A percentile compares a stretch with the other conserved stretches of the same genome.
These are phyloP conservation scores for Cyclotella atomus DNA, from an alignment of 108 stramenopile genomes.

Conservation along the genomic window DNA sequence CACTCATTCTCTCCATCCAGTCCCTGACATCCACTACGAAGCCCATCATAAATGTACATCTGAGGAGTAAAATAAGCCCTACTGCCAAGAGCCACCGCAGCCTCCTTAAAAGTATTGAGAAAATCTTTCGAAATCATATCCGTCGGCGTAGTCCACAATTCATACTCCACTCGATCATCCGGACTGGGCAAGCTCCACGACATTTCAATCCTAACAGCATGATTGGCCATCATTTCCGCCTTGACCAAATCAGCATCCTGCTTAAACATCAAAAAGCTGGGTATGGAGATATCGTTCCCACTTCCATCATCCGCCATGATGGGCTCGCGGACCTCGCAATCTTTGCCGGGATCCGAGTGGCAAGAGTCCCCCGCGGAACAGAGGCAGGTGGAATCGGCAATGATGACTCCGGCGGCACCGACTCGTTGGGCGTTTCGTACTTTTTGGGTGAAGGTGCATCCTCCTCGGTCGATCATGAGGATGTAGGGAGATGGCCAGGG, in stretches of 20 bases:
- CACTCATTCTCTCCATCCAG: constrained; percentile 59
- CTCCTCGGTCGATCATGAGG: constrained; percentile 86
- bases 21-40: constrained; percentile 61
- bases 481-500: constrained; percentile 75
- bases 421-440: constrained; percentile 88
- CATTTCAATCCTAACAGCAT: constrained; percentile 80
- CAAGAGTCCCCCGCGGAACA: constrained; percentile 57
- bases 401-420: constrained; percentile 91
- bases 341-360: constrained; percentile 40
- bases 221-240: constrained; percentile 57
- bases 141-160: constrained; percentile 86
- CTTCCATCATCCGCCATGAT: constrained; percentile 98
- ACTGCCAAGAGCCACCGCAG: constrained; percentile 68
- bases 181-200: constrained; percentile 85
- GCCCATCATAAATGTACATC: constrained; percentile 90
- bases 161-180: constrained; percentile 89
- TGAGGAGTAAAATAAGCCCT: constrained; percentile 89
- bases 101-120: constrained; percentile 76
- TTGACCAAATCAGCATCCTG: constrained; percentile 71
- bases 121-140: constrained; percentile 67
- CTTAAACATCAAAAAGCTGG: constrained; percentile 86
- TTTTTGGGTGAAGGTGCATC: constrained; percentile 86
- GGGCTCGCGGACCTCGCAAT: constrained; percentile 81
- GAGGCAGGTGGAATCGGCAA: constrained; percentile 91
- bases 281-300: constrained; percentile 92